Percentiles rank a stretch among this genome's conserved stretches.
phyloP scores from a whole-genome alignment of 2,329 filamentous ascomycete species.

The Pseudogymnoascus destructans region DNA sequence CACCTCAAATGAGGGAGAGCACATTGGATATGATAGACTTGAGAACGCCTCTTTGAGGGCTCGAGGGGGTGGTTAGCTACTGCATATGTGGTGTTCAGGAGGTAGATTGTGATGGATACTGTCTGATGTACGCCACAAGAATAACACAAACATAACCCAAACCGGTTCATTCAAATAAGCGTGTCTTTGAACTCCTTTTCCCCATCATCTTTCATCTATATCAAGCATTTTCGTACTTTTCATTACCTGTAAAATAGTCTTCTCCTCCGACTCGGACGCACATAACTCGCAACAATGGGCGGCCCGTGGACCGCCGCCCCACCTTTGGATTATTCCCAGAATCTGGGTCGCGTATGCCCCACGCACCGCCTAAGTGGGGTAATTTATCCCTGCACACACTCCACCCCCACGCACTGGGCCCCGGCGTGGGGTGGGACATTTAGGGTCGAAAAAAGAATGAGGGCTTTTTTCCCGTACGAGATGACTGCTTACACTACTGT shows the following conservation, averaged over 20 bases:
- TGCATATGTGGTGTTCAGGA: neutral
- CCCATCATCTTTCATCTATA: neutral
- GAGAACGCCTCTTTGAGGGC: neutral
- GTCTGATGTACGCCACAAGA: neutral
- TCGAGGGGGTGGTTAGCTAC: neutral
- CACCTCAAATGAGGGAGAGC: neutral
- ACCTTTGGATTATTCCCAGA: neutral
- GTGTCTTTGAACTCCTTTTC: neutral
- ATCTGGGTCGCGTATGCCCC: neutral
- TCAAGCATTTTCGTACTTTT: neutral
- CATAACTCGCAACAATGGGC: neutral
- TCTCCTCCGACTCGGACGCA: neutral
- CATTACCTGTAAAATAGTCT: neutral
- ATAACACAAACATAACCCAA: neutral
- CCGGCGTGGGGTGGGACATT: neutral
- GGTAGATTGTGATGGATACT: neutral
- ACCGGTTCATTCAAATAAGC: neutral
- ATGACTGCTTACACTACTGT: neutral
- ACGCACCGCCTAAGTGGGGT: neutral
- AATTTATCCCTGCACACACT: neutral
- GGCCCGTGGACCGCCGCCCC: neutral
- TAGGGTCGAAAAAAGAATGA: neutral
- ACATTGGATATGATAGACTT: neutral
- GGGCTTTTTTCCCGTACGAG: neutral
- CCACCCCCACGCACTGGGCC: neutral